Evolutionary conservation across 176 grass and related monocot genomes (phyloP).

Genomic region (Rhynchospora breviuscula): DNA sequence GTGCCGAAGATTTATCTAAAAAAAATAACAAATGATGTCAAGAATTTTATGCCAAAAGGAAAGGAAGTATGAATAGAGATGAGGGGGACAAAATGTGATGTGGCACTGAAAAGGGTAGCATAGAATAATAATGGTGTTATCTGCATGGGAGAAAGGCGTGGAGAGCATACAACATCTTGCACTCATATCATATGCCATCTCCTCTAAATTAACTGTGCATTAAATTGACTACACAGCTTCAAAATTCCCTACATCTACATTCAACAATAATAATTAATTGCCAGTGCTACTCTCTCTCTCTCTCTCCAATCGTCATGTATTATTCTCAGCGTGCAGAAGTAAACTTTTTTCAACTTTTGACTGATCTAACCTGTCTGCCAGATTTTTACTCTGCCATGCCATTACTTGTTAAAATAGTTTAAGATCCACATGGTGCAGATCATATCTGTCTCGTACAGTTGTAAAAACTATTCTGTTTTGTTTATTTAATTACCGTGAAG

Average conservation of each 20-base stretch:
- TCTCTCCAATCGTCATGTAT: conserved; percentile 6
- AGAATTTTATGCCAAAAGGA: neutral
- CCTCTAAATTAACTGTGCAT: conserved; percentile 1
- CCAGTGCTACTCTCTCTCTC: conserved; percentile 4
- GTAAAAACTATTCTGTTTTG: too few species aligned
- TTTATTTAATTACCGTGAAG: too few species aligned
- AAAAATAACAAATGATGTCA: neutral
- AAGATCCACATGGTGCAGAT: neutral
- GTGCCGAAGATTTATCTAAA: neutral
- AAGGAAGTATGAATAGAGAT: neutral
- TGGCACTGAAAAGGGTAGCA: conserved; percentile 19
- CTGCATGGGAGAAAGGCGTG: conserved; percentile 30
- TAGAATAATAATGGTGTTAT: conserved; percentile 42
- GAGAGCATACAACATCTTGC: neutral
- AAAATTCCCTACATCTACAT: conserved; percentile 18
- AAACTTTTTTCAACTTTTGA: conserved; percentile 29
- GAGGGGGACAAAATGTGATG: conserved; percentile 17
- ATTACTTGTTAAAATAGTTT: conserved; percentile 4
- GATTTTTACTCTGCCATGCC: conserved; percentile 3
- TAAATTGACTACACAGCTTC: conserved; percentile 2
- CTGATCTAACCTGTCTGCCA: conserved; percentile 23
- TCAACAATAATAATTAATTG: conserved; percentile 19
- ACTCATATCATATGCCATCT: conserved; percentile 1
- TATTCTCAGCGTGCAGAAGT: conserved; percentile 36
- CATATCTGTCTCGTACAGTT: neutral